Percentiles rank a stretch among this genome's conserved stretches.
phyloP scores from a whole-genome alignment of 1,139 yeast genomes.

The Eremothecium sinecaudum region DNA sequence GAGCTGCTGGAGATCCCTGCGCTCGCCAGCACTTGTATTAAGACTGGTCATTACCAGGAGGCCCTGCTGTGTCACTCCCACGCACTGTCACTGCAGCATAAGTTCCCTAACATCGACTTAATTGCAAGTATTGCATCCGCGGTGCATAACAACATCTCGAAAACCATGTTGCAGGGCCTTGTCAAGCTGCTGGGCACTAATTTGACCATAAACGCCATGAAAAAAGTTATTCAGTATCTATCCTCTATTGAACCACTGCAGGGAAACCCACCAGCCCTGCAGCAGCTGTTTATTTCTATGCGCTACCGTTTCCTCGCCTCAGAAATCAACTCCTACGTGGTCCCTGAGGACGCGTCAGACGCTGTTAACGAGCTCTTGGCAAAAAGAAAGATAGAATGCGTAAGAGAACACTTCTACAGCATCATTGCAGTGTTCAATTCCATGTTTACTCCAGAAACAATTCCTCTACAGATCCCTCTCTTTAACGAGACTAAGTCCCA shows the following conservation, averaged over 20 bases:
- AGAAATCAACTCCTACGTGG: slow-evolving; percentile 42
- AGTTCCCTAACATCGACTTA: slow-evolving; percentile 56
- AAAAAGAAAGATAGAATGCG: slow-evolving; percentile 70
- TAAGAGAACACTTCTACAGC: slow-evolving; percentile 48
- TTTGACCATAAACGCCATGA: slow-evolving; percentile 63
- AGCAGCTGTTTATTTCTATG: slow-evolving; percentile 43
- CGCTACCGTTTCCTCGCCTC: slow-evolving; percentile 50
- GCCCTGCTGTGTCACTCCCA: slow-evolving; percentile 50
- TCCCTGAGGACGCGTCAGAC: slow-evolving; percentile 44
- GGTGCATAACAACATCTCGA: slow-evolving; percentile 47
- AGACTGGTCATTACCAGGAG: slow-evolving; percentile 81
- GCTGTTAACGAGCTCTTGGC: slow-evolving; percentile 49
- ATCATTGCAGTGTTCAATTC: slow-evolving; percentile 21
- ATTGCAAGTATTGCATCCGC: slow-evolving; percentile 48
- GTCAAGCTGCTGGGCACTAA: slow-evolving; percentile 64
- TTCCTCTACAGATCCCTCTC: slow-evolving; percentile 15
- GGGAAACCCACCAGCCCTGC: slow-evolving; percentile 24
- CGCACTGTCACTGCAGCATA: slow-evolving; percentile 52
- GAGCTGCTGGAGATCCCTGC: slow-evolving; percentile 81
- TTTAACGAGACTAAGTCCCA: slow-evolving; percentile 2
- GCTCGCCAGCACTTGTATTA: slow-evolving; percentile 69
- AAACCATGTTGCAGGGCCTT: slow-evolving; percentile 55
- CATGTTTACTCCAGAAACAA: slow-evolving; percentile 12
- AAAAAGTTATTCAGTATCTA: slow-evolving; percentile 70
- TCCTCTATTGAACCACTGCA: slow-evolving; percentile 51